Base-by-base conservation (phyloP, 2,329 filamentous ascomycete species). In the Kalaharituber pfeilii region DNA sequence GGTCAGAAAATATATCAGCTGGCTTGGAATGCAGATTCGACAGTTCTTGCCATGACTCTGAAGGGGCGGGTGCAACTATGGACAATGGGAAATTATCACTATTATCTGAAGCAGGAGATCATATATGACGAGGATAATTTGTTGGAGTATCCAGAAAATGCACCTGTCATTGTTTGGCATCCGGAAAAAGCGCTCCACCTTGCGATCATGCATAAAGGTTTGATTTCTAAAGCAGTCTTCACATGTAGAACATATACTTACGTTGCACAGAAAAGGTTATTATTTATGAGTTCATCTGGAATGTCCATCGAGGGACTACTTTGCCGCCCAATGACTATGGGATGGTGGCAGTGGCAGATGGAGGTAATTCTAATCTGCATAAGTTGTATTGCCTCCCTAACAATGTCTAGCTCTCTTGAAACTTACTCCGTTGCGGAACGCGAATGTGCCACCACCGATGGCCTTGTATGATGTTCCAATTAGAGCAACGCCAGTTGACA, bases 1-100 rank as follows among this genome's bases (percentile, higher is more conserved):
- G 69, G 75, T 61, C 74, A 73, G 9, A 73, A 74, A 42, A 72
- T 75, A 50, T 80, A 94, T 53, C 70, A 71, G 26, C 71, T 98
- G 13, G 75, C 77, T 49, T 98, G 91, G 91, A 98, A 95, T 65
- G 75, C 79, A 3, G 89, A 98, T 66, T 98, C 91, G 0, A 89
- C 81, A 1, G 86, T 94, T 0, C 74, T 98, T 47, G 87, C 89
- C 5, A 81, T 95, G n/a, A 73, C 78, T 1, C 78, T 88, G 62
- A 72, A 73, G 28, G 78, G 87, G 59, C 76, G 79, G 54, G 71
- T 91, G n/a, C 91, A 98, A 65, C 72, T 98, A 1, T 98, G 91
- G 91, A 94, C 87, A 0, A 94, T 83, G 75, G 84, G 86, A 20
- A 98, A 98, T 67, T 98, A 98, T 62, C 86, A 96, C 66, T 98